Base-by-base conservation (phyloP, 75 land plant species). In the Picea glauca region DNA sequence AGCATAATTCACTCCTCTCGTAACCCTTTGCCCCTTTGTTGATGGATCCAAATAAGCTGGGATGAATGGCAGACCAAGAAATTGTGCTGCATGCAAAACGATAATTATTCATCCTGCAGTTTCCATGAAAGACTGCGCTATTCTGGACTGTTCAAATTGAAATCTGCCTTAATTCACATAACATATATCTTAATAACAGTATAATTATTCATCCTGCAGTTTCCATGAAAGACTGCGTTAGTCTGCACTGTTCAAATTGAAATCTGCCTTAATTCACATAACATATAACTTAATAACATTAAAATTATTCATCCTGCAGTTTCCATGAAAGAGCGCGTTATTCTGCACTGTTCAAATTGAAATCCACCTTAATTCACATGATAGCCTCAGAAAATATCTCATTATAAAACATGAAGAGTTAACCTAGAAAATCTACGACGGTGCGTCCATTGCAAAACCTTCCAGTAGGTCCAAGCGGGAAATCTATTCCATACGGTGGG, bases 401-500 rank as follows among this genome's bases (percentile, higher is more conserved):
- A 66, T 33, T 23, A 59, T 23, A 59, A 46, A 62, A 46, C 46
- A 32, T 18, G 65, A 43, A 74, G 14, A 61, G 54, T 78, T 67
- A 40, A 88, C 93, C 84, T 21, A 89, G 80, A n/a, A 89, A 77
- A 72, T 94, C 98, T 43, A 82, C 84, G 8, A 81, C 82, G 38
- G 93, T 93, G 58, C 76, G 81, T 50, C 97, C 97, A 62, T 94
- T 94, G 87, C 82, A 87, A 78, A 94, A 94, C 76, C 97, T 80
- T 18, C 97, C 97, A 14, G 93, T 86, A 7, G 94, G 83, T 0
- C 95, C 93, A 26, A 20, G 61, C 21, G 90, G 87, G 80, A 92
- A 94, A 76, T 94, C 96, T 26, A 94, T 81, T 11, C 95, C 97
- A 80, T 94, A 88, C 5, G 95, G 97, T 0, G 77, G 78, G 62